Conservation (phyloP, 2,329 filamentous ascomycete species). For the Aspergillus spinulosporus region DNA sequence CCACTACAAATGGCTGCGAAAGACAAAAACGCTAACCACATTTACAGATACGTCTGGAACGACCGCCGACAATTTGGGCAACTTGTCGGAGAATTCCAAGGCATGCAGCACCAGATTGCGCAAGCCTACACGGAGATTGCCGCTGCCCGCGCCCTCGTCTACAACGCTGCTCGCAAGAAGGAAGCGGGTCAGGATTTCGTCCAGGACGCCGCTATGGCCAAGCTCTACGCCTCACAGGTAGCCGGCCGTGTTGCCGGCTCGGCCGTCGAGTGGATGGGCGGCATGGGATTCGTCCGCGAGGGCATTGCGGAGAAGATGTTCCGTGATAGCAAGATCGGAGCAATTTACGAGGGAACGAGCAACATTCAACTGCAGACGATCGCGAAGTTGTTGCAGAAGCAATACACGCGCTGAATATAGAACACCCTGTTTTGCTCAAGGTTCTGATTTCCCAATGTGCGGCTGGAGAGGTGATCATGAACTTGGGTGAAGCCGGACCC, state of each 20-base stretch:
- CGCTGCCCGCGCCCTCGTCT: constrained; percentile 87
- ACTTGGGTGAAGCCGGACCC: neutral
- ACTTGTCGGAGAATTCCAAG: constrained; percentile 94
- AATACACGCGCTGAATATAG: constrained; percentile 58
- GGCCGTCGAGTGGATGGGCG: constrained; percentile 98
- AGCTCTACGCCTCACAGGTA: constrained; percentile 91
- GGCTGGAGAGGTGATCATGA: neutral
- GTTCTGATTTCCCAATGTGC: neutral
- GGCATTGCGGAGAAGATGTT: constrained; percentile 97
- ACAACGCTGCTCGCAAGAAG: constrained; percentile 96
- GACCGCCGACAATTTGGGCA: constrained; percentile 96
- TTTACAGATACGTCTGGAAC: constrained; percentile 83
- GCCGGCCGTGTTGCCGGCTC: constrained; percentile 80
- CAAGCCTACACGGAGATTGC: constrained; percentile 93
- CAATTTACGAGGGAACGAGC: constrained; percentile 84
- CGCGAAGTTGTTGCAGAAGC: constrained; percentile 67
- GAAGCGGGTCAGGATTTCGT: constrained; percentile 96
- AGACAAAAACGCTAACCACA: constrained; percentile 3
- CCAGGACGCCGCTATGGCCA: constrained; percentile 95
- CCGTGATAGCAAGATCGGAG: constrained; percentile 96
- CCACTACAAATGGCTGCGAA: neutral
- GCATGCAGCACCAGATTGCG: constrained; percentile 98
- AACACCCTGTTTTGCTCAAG: neutral
- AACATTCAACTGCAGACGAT: constrained; percentile 72
- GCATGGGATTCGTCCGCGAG: constrained; percentile 97